These are phyloP conservation scores for Saccharomyces hybrid DNA, from an alignment of 1,139 yeast genomes.

Conservation along the genomic window DNA sequence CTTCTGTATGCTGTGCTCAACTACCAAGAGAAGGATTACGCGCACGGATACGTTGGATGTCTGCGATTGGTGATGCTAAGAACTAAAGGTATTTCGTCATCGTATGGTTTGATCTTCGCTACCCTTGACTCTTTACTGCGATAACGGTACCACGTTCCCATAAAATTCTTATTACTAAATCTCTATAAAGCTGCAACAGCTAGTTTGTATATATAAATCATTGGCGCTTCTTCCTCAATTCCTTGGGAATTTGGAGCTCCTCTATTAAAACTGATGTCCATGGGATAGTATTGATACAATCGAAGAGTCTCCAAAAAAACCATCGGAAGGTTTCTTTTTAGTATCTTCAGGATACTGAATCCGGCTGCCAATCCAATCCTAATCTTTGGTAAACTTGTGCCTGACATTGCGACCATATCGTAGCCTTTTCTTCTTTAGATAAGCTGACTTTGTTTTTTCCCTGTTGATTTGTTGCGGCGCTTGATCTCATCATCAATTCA, in stretches of 20 bases:
- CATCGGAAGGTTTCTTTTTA: background rate
- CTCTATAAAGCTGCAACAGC: background rate
- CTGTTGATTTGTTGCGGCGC: conserved; percentile 1
- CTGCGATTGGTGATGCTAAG: background rate
- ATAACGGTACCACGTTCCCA: background rate
- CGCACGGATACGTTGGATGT: background rate
- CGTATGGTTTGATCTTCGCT: background rate
- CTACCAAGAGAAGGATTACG: background rate
- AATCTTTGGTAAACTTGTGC: conserved; percentile 45
- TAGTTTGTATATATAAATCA: background rate
- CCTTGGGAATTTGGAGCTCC: background rate
- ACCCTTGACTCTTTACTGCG: background rate
- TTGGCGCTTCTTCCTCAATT: background rate
- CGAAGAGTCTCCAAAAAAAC: background rate
- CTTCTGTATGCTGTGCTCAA: background rate
- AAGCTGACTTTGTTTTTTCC: conserved; percentile 30
- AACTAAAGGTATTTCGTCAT: background rate
- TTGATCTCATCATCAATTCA: conserved; percentile 1
- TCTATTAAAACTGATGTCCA: background rate
- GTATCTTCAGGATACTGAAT: conserved; percentile 18
- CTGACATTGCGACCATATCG: conserved; percentile 56
- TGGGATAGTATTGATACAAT: background rate
- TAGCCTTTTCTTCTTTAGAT: conserved; percentile 46
- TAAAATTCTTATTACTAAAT: background rate
- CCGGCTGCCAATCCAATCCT: conserved; percentile 55